Conservation (phyloP, 2,329 filamentous ascomycete genomes). For the Ophiocordyceps camponoti-floridani region DNA sequence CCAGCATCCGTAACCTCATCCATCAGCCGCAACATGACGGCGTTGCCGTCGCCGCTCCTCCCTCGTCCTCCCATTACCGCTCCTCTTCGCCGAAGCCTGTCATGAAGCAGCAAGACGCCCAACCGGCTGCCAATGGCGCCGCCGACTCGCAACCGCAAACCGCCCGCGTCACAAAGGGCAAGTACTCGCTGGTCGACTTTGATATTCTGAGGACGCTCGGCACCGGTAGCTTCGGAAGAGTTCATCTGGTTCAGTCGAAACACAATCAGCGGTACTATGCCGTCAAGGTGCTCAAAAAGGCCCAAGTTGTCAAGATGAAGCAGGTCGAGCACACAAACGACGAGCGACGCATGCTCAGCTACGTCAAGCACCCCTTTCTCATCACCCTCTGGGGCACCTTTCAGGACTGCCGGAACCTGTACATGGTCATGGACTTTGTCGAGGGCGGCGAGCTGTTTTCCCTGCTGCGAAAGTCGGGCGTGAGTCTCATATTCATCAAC, state of each 20-base stretch:
- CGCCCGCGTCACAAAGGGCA: conserved; percentile 72
- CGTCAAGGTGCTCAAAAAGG: conserved; percentile 96
- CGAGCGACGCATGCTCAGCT: conserved; percentile 84
- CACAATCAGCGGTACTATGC: conserved; percentile 98
- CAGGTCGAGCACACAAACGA: conserved; percentile 99
- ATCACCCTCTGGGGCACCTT: conserved; percentile 98
- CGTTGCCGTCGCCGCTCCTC: conserved; percentile 10
- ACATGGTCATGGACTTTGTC: conserved; percentile 99
- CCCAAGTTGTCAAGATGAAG: conserved; percentile 99
- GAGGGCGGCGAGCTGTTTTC: conserved; percentile 97
- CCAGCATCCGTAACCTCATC: conserved; percentile 72
- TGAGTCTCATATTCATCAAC: conserved; percentile 18
- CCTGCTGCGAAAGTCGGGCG: conserved; percentile 81
- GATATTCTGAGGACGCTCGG: conserved; percentile 78
- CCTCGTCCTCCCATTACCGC: conserved; percentile 3
- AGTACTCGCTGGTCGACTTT: conserved; percentile 89
- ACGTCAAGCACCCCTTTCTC: conserved; percentile 94
- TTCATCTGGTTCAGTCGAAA: conserved; percentile 91
- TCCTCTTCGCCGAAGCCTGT: conserved; percentile 10
- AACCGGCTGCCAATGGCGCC: background rate
- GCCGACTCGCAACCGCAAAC: conserved; percentile 15
- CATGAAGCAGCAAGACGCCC: conserved; percentile 4
- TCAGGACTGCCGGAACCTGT: conserved; percentile 84
- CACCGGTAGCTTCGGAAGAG: conserved; percentile 90
- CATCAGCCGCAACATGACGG: conserved; percentile 32